These are phyloP conservation scores for Takashimella koratensis DNA, from an alignment of 1,284 basidiomycete genomes.

Conservation along the genomic window DNA sequence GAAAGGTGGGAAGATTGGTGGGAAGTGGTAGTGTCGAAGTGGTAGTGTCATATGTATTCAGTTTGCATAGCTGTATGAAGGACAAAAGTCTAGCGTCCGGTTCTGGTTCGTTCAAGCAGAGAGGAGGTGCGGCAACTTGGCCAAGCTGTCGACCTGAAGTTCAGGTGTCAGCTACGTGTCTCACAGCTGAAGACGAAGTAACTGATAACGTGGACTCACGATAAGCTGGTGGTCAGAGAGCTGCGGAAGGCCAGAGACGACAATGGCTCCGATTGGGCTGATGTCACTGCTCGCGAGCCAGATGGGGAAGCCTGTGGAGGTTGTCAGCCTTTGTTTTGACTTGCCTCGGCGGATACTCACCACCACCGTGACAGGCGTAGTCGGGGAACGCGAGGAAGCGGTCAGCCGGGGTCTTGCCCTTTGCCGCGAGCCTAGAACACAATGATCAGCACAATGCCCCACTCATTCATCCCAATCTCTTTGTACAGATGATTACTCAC, in stretches of 20 bases:
- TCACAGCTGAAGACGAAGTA: background rate
- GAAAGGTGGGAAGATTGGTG: conserved; percentile 7
- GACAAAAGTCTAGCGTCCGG: background rate
- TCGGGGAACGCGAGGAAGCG: conserved; percentile 35
- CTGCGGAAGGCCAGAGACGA: conserved; percentile 48
- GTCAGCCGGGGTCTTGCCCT: conserved; percentile 27
- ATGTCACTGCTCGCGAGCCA: conserved; percentile 34
- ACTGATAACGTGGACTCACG: background rate
- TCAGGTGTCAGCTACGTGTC: conserved; percentile 3
- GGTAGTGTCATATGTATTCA: background rate
- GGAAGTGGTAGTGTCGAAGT: background rate
- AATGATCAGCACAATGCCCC: background rate
- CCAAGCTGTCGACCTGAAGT: conserved; percentile 19
- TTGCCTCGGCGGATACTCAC: no score
- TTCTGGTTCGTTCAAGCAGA: background rate
- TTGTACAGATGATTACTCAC: conserved; percentile 12
- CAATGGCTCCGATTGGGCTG: conserved; percentile 44
- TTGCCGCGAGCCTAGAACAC: conserved; percentile 17
- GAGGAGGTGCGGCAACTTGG: conserved; percentile 14
- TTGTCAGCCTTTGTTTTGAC: background rate
- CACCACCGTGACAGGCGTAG: conserved; percentile 45
- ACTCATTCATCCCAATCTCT: background rate
- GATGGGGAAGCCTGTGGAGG: conserved; percentile 38
- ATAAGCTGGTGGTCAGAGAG: conserved; percentile 45
- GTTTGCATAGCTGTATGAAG: background rate